Evolutionary conservation across 1,139 yeast species (phyloP), one percentile per base, ranked within the genome.

Genomic region (Taphrina communis): DNA sequence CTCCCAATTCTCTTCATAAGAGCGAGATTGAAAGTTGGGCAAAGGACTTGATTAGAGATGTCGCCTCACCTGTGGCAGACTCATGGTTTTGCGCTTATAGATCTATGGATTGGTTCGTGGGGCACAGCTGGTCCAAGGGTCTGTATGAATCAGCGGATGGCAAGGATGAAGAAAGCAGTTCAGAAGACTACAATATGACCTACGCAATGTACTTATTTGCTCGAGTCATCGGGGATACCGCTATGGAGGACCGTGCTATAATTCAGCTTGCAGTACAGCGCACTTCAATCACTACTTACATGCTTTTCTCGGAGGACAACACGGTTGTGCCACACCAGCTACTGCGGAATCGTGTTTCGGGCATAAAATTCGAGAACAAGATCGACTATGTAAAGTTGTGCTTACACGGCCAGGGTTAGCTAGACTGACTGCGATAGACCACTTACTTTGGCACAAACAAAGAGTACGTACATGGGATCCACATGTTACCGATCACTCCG

Each of bases 391-490:
- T 57, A 36, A 55, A 2, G 2, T 25, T 25, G 4, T 25, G 36
- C 42, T 21, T 14, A 39, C 21, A 1, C 2, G 12, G 2, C 3
- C 3, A 41, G 42, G 7, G 12, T 9, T 12, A 39, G 31, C 9
- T 21, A 6, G 41, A 19, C 58, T 36, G 21, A 53, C 35, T 50
- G 8, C 7, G 7, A 74, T 96, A 90, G 79, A 91, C 97, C 3
- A 94, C 97, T 0, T 92, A 87, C 79, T 92, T 92, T 75, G 97
- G 97, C 5, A 82, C 83, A 74, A 82, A 86, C 69, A 76, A 82
- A 52, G 95, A 93, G 78, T 94, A 88, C 77, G 92, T 94, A 68
- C 97, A 93, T 75, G 97, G 97, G 76, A 93, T 94, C 72, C 98
- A 94, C 77, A 21, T 63, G 21, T 36, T 63, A 35, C 67, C 67